Conservation (phyloP, 2,329 filamentous ascomycete species). For the Epichloe gansuensis region DNA sequence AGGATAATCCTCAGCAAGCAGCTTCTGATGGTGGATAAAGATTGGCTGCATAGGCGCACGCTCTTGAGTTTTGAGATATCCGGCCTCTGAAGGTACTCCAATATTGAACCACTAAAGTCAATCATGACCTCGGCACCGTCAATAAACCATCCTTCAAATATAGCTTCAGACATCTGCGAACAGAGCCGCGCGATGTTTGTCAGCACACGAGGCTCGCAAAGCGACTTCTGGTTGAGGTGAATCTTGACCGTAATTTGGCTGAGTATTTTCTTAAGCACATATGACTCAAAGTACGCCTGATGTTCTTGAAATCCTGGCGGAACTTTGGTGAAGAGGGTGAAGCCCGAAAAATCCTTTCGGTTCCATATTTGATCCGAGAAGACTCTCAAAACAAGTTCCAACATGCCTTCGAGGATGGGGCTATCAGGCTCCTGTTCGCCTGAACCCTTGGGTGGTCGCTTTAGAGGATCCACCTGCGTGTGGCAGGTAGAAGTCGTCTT, state of each 20-base stretch:
- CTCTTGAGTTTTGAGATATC: conserved; percentile 73
- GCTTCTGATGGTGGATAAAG: conserved; percentile 61
- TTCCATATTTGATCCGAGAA: conserved; percentile 77
- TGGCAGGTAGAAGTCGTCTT: conserved; percentile 45
- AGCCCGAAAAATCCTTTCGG: conserved; percentile 82
- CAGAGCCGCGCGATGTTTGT: conserved; percentile 78
- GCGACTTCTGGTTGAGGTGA: conserved; percentile 55
- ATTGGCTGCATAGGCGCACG: conserved; percentile 82
- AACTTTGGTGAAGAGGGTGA: conserved; percentile 74
- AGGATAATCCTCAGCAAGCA: conserved; percentile 71
- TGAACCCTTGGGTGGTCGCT: conserved; percentile 8
- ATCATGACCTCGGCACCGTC: conserved; percentile 73
- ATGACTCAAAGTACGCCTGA: conserved; percentile 90
- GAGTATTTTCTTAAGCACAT: conserved; percentile 65
- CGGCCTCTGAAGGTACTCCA: conserved; percentile 82
- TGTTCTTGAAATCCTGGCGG: conserved; percentile 91
- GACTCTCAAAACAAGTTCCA: conserved; percentile 66
- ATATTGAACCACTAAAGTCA: conserved; percentile 71
- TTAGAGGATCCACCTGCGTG: conserved; percentile 19
- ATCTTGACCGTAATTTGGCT: conserved; percentile 58
- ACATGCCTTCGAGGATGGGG: conserved; percentile 59
- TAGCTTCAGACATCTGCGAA: conserved; percentile 71
- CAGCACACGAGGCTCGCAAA: conserved; percentile 72
- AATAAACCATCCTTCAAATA: conserved; percentile 95
- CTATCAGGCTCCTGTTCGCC: conserved; percentile 45